Base-by-base conservation (phyloP, 257 asterid species). In the Phtheirospermum japonicum region DNA sequence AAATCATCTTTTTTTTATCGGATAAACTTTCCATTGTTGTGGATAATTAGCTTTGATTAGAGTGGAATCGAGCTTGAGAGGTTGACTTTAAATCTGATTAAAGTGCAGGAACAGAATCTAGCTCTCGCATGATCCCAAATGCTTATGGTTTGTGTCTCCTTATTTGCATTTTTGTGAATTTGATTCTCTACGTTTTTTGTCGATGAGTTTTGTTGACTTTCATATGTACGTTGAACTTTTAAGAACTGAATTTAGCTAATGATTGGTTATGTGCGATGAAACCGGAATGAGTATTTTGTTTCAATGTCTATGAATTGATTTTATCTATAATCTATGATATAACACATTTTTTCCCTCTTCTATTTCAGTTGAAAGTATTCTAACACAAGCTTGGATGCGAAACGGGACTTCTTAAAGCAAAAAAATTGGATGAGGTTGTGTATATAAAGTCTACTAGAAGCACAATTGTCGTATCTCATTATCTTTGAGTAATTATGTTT, bases 371-470 rank as follows among this genome's bases (percentile, higher is more conserved):
- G 37, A 86, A 70, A 80, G 74, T 70, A 70, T 66, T 86, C 33
- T 82, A 82, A 18, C 89, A 83, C 43, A 85, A 81, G 69, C 84
- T 86, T 61, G 89, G 84, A 62, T 81, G 88, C 79, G 77, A 63
- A 73, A 81, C 65, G 53, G 81, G 84, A 43, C 60, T 81, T 45
- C 82, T 83, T 64, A 73, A 49, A 58, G 85, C 77, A 10, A 69
- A 75, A 49, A 64, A 77, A 6, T 45, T 65, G 67, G 79, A 72
- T 66, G 71, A 73, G 85, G 95, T 86, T 40, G 79, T 77, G 49
- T 36, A 26, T 23, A 57, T 6, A 40, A 31, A 32, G 43, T 58
- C 20, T 2, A 45, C 51, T 71, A 53, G 39, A 39, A 40, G 19
- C 11, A 57, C 19, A 32, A 51, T 55, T 56, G 9, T 37, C 20